A percentile compares a stretch with the other conserved stretches of the same genome.
These are phyloP conservation scores for Wallacemonas sp. DNA, from an alignment of 208 protist species.

Conservation along the genomic window DNA sequence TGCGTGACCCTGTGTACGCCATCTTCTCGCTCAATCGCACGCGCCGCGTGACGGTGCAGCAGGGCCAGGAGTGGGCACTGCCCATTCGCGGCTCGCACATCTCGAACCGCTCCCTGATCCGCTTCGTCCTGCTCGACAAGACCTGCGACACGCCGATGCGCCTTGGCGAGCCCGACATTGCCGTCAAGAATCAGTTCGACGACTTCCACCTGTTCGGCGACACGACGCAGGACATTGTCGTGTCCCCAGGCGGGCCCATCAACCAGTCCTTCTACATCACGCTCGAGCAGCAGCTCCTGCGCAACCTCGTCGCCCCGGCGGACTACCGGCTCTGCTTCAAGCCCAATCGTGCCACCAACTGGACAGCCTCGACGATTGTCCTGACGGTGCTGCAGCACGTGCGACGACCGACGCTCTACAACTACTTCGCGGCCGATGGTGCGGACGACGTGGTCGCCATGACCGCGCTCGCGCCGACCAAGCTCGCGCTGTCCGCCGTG, in stretches of 20 bases:
- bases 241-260: conserved; percentile 11
- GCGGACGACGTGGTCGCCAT: conserved; percentile 55
- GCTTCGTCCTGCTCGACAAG: conserved; percentile 35
- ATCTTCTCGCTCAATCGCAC: conserved; percentile 68
- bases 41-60: conserved; percentile 57
- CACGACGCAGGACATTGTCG: conserved; percentile 7
- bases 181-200: conserved; percentile 45
- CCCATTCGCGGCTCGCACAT: conserved; percentile 60
- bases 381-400: conserved; percentile 46
- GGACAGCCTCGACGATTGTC: conserved; percentile 49
- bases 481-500: conserved; percentile 54
- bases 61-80: conserved; percentile 71
- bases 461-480: conserved; percentile 55
- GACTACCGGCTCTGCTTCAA: conserved; percentile 69
- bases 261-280: conserved; percentile 41
- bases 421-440: conserved; percentile 70
- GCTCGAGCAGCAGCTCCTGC: conserved; percentile 51
- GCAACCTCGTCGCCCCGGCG: conserved; percentile 35
- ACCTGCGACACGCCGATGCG: conserved; percentile 53
- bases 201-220: conserved; percentile 38
- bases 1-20: conserved; percentile 54
- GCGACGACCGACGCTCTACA: conserved; percentile 42
- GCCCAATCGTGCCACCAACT: conserved; percentile 46
- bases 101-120: conserved; percentile 52
- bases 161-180: conserved; percentile 27